Evolutionary conservation across 2,329 filamentous ascomycete species (phyloP).

Genomic region (Colletotrichum zoysiae): DNA sequence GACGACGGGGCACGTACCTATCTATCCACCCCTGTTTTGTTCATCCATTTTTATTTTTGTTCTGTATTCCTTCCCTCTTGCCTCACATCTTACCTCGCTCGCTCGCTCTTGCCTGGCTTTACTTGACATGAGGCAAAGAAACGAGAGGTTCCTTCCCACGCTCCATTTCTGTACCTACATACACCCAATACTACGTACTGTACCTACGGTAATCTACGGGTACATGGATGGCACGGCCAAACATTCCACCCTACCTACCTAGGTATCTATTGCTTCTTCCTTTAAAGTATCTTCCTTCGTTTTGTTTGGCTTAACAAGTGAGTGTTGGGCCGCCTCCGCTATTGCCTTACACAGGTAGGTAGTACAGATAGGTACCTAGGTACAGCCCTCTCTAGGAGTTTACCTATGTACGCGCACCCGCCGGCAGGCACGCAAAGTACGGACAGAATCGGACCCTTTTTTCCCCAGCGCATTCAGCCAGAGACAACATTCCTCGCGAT

Average conservation of each 20-base stretch:
- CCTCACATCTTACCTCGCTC: background rate
- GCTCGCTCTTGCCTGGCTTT: background rate
- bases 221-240: background rate
- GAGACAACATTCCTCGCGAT: conserved; percentile 5
- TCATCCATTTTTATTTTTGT: background rate
- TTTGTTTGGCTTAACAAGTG: background rate
- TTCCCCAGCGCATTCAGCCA: background rate
- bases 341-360: too few relatives aligned
- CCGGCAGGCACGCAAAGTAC: background rate
- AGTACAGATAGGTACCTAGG: too few relatives aligned
- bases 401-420: background rate
- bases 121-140: background rate
- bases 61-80: background rate
- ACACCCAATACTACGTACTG: background rate
- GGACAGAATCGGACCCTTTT: background rate
- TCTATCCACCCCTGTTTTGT: background rate
- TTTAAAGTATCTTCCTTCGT: background rate
- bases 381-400: too few relatives aligned
- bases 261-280: background rate
- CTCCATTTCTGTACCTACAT: background rate
- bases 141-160: background rate
- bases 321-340: background rate
- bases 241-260: background rate
- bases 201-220: too few relatives aligned
- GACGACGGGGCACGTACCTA: conserved; percentile 16